phyloP scores from a whole-genome alignment of 2,329 filamentous ascomycete genomes.

The Xylaria sp. region DNA sequence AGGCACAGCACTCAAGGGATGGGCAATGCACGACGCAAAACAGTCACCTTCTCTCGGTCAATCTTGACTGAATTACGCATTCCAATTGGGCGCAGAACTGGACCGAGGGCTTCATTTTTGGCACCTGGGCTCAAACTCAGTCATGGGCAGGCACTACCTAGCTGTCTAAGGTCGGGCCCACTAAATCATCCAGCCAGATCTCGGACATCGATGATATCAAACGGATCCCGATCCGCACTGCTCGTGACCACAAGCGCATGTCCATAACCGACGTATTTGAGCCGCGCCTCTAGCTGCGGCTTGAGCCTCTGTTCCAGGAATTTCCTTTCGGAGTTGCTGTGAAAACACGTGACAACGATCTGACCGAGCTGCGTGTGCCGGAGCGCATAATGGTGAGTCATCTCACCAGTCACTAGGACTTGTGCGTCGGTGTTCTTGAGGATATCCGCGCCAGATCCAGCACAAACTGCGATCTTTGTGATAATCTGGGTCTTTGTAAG shows the following conservation, averaged over 20 bases:
- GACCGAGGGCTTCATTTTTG: neutral
- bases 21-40: neutral
- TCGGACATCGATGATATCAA: constrained; percentile 73
- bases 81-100: neutral
- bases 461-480: constrained; percentile 82
- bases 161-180: neutral
- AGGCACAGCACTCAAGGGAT: neutral
- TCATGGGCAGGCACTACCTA: constrained; percentile 1
- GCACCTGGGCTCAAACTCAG: neutral
- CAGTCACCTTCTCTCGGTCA: neutral
- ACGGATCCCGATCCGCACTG: constrained; percentile 85
- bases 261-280: constrained; percentile 61
- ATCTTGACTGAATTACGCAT: neutral
- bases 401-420: constrained; percentile 88
- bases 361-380: constrained; percentile 85
- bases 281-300: constrained; percentile 67
- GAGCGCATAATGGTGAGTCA: constrained; percentile 92
- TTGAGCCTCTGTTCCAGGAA: constrained; percentile 80
- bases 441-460: constrained; percentile 84
- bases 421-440: constrained; percentile 78
- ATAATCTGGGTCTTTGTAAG: constrained; percentile 56
- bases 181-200: constrained; percentile 45
- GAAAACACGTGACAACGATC: constrained; percentile 85
- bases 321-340: constrained; percentile 90
- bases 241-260: constrained; percentile 74